Evolutionary conservation across 2,329 filamentous ascomycete species (phyloP).

Genomic region (Exutisphaerella laricina): DNA sequence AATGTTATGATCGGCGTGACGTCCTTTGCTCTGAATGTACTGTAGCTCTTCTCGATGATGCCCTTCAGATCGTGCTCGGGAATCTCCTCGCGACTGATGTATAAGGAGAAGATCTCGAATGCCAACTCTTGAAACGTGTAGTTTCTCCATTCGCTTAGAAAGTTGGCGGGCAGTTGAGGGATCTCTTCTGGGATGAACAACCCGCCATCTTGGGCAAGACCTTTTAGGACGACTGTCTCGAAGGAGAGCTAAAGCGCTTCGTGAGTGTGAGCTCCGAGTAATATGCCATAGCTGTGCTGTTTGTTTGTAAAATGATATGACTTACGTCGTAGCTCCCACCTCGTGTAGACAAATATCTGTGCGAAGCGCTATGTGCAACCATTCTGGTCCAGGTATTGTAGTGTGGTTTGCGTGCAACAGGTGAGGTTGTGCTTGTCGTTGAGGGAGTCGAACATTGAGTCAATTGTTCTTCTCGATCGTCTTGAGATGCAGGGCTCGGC

Average conservation of each 20-base stretch:
- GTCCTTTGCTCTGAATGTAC: constrained; percentile 75
- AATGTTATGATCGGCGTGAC: constrained; percentile 76
- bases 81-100: constrained; percentile 79
- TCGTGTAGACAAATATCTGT: constrained; percentile 58
- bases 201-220: constrained; percentile 77
- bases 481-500: neutral
- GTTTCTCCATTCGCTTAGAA: constrained; percentile 67
- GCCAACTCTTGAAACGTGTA: constrained; percentile 77
- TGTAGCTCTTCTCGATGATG: constrained; percentile 80
- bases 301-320: constrained; percentile 12
- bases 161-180: constrained; percentile 57
- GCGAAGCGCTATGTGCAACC: constrained; percentile 47
- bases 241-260: constrained; percentile 64
- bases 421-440: neutral
- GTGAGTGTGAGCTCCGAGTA: constrained; percentile 29
- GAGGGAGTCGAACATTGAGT: neutral
- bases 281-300: constrained; percentile 2
- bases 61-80: constrained; percentile 70
- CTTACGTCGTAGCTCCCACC: constrained; percentile 58
- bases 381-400: constrained; percentile 8
- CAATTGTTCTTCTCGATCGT: neutral
- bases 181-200: constrained; percentile 85
- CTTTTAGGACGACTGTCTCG: constrained; percentile 85
- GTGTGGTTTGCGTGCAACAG: neutral
- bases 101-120: constrained; percentile 77